phyloP scores from a whole-genome alignment of 2,329 filamentous ascomycete species.

The Beauveria pseudobassiana region DNA sequence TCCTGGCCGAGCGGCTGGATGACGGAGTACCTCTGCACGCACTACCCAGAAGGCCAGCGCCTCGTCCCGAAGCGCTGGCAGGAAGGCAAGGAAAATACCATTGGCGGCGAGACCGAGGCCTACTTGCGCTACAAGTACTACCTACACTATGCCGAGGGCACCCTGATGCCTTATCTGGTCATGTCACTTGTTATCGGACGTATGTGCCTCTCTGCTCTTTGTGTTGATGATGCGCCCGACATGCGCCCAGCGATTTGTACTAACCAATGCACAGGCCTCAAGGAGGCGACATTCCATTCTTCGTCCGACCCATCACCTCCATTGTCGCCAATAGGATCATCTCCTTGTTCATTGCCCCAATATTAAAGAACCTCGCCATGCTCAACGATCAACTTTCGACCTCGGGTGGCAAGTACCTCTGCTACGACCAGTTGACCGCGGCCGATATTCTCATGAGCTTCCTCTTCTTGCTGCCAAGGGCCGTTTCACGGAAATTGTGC shows the following conservation, averaged over 20 bases:
- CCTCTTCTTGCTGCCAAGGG: constrained; percentile 37
- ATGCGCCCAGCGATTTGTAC: not conserved
- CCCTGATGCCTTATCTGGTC: constrained; percentile 65
- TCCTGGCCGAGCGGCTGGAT: constrained; percentile 77
- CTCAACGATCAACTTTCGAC: constrained; percentile 42
- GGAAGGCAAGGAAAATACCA: constrained; percentile 48
- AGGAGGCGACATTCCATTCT: constrained; percentile 40
- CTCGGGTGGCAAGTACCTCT: constrained; percentile 40
- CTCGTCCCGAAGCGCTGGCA: constrained; percentile 48
- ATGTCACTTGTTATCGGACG: constrained; percentile 52
- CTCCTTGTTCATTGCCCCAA: constrained; percentile 37
- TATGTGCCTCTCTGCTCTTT: constrained; percentile 25
- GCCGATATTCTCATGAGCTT: constrained; percentile 48
- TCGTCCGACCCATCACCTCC: constrained; percentile 44
- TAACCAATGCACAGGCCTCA: constrained; percentile 29
- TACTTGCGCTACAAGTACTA: constrained; percentile 58
- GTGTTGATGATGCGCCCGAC: not conserved
- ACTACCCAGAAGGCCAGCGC: constrained; percentile 38
- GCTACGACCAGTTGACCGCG: constrained; percentile 40
- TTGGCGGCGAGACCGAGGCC: constrained; percentile 53
- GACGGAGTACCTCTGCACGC: constrained; percentile 71
- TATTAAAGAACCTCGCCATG: constrained; percentile 38
- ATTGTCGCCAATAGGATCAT: constrained; percentile 36
- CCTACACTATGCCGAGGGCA: constrained; percentile 82
- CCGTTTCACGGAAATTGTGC: constrained; percentile 32